Evolutionary conservation across 2,329 filamentous ascomycete genomes (phyloP).

Genomic region (Eutypella sp.): DNA sequence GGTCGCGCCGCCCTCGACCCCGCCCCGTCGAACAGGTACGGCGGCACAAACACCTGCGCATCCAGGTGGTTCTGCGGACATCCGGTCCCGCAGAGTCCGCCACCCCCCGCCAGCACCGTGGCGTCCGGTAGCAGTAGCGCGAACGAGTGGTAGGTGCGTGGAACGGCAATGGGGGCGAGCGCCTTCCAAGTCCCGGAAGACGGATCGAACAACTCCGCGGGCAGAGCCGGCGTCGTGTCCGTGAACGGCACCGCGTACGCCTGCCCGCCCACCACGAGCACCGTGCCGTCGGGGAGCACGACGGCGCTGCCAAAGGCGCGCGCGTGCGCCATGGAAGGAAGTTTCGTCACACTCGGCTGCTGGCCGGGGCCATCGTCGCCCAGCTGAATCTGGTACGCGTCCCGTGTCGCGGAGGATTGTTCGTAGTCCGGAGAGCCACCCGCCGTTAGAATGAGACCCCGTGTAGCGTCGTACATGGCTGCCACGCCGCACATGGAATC

Average conservation of each 20-base stretch:
- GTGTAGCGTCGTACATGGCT: slow-evolving; percentile 47
- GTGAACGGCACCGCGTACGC: slow-evolving; percentile 31
- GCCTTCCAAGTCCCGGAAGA: slow-evolving; percentile 27
- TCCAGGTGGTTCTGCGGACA: slow-evolving; percentile 44
- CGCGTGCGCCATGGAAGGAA: slow-evolving; percentile 31
- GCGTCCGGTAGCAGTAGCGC: slow-evolving; percentile 40
- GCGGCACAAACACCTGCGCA: slow-evolving; percentile 45
- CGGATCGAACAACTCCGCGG: slow-evolving; percentile 37
- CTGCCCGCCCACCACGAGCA: slow-evolving; percentile 38
- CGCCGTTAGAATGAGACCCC: slow-evolving; percentile 45
- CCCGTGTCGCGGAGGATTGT: slow-evolving; percentile 30
- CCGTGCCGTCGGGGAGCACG: slow-evolving; percentile 36
- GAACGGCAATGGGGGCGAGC: slow-evolving; percentile 26
- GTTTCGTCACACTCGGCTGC: slow-evolving; percentile 23
- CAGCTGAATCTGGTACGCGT: slow-evolving; percentile 43
- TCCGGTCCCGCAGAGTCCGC: slow-evolving; percentile 40
- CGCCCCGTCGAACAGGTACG: slow-evolving; percentile 43
- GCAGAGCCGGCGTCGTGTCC: slow-evolving; percentile 29
- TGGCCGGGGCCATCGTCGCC: slow-evolving; percentile 15
- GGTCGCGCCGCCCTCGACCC: slow-evolving; percentile 34
- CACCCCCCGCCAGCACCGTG: slow-evolving; percentile 41
- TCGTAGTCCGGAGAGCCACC: slow-evolving; percentile 43
- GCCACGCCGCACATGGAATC: slow-evolving; percentile 48
- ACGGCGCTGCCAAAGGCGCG: slow-evolving; percentile 37
- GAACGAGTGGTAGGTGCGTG: slow-evolving; percentile 39